Evolutionary conservation across 2,329 filamentous ascomycete genomes (phyloP).

Genomic region (Colletotrichum destructivum): DNA sequence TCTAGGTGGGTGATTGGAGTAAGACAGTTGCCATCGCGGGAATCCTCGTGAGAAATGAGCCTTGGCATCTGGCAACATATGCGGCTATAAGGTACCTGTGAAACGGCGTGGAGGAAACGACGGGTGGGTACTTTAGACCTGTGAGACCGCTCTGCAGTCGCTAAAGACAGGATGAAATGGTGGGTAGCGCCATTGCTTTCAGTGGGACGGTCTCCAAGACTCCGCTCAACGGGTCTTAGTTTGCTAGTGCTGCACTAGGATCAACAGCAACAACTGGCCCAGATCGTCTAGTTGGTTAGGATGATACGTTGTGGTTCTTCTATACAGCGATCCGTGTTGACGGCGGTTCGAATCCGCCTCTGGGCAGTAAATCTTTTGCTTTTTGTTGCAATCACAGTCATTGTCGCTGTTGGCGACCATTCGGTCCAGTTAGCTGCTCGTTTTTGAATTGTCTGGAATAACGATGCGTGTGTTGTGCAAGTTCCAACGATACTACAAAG

Average conservation of each 20-base stretch:
- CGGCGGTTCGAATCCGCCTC: slow-evolving; percentile 44
- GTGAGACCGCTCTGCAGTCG: not conserved
- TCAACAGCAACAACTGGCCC: slow-evolving; percentile 6
- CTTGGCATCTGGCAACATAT: no score
- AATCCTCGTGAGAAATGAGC: not conserved
- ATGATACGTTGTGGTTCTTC: slow-evolving; percentile 43
- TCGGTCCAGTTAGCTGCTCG: not conserved
- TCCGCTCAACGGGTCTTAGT: accelerated
- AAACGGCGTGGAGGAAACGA: no score
- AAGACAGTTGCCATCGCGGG: not conserved
- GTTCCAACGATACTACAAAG: not conserved
- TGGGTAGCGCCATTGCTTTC: not conserved
- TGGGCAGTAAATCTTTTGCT: slow-evolving; percentile 30
- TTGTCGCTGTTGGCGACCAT: no score
- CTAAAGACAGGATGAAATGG: not conserved
- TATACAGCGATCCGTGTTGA: slow-evolving; percentile 41
- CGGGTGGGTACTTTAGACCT: no score
- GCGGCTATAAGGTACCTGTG: no score
- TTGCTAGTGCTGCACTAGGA: accelerated
- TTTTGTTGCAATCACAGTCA: not conserved
- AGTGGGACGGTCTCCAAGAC: not conserved
- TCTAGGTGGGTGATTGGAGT: not conserved
- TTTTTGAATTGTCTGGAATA: not conserved
- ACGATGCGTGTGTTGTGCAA: no score
- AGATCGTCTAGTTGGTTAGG: slow-evolving; percentile 44